These are phyloP conservation scores for Nannizziopsis arthrosporioides DNA, from an alignment of 2,329 filamentous ascomycete species.

Conservation along the genomic window DNA sequence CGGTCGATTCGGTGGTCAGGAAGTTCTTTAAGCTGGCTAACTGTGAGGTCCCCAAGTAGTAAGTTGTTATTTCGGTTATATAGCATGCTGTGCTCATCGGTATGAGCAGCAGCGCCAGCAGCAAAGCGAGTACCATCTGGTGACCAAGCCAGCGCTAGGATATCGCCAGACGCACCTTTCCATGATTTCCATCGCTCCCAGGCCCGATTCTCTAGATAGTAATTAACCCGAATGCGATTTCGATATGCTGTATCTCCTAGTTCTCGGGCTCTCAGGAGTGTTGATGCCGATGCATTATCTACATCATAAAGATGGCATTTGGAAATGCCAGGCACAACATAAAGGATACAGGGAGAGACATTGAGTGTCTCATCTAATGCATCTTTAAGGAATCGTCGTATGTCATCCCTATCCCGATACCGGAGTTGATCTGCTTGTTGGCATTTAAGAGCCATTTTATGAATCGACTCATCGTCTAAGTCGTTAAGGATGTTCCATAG, in stretches of 20 bases:
- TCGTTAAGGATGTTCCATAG: background rate
- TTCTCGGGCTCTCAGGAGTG: constrained; percentile 24
- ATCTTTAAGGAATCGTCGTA: constrained; percentile 19
- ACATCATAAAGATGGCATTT: constrained; percentile 5
- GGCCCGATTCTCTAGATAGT: constrained; percentile 22
- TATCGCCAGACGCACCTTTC: constrained; percentile 49
- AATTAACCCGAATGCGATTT: constrained; percentile 13
- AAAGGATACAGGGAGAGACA: constrained; percentile 13
- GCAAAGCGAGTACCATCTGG: constrained; percentile 44
- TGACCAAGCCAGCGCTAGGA: constrained; percentile 47
- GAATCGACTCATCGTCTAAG: constrained; percentile 7
- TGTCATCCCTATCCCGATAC: constrained; percentile 16
- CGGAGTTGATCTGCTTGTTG: constrained; percentile 9
- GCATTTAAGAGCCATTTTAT: constrained; percentile 4
- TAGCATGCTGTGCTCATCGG: constrained; percentile 45
- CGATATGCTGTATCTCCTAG: constrained; percentile 17
- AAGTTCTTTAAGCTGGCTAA: constrained; percentile 39
- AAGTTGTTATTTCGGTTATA: constrained; percentile 51
- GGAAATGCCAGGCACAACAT: constrained; percentile 2
- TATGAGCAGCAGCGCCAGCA: constrained; percentile 46
- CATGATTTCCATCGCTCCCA: constrained; percentile 39
- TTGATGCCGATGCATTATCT: background rate
- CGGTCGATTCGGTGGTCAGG: constrained; percentile 42
- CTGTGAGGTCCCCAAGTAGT: constrained; percentile 39
- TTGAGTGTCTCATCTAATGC: constrained; percentile 17